These are phyloP conservation scores for Leishmania guyanensis DNA, from an alignment of 208 protist species.

Conservation along the genomic window DNA sequence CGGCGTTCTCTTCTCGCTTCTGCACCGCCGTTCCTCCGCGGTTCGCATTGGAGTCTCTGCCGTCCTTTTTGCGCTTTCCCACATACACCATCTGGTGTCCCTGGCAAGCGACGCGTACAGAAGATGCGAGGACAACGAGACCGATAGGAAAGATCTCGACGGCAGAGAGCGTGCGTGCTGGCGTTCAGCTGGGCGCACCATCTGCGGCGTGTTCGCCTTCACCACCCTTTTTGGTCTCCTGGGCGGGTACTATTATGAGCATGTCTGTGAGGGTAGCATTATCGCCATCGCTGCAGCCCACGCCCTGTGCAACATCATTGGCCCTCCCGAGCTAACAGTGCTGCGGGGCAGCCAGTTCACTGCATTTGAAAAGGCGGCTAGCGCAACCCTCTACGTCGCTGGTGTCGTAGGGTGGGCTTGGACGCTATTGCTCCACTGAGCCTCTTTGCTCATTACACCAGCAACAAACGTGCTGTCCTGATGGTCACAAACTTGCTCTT, in stretches of 20 bases:
- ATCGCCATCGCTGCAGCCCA: slow-evolving; percentile 48
- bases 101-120: slow-evolving; percentile 40
- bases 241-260: slow-evolving; percentile 56
- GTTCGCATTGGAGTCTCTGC: slow-evolving; percentile 46
- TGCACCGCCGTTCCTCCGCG: slow-evolving; percentile 28
- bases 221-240: slow-evolving; percentile 62
- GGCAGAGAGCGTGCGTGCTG: slow-evolving; percentile 23
- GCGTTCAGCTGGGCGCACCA: slow-evolving; percentile 10
- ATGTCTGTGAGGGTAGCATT: slow-evolving; percentile 46
- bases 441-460: not conserved
- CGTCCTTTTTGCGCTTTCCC: slow-evolving; percentile 62
- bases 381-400: slow-evolving; percentile 15
- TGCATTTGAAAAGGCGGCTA: not conserved
- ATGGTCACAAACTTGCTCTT: not conserved
- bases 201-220: slow-evolving; percentile 27
- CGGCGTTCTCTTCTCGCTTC: slow-evolving; percentile 55
- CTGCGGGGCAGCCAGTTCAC: not conserved
- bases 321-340: slow-evolving; percentile 39
- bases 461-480: not conserved
- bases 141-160: not conserved
- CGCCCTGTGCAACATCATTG: slow-evolving; percentile 71
- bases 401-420: slow-evolving; percentile 25
- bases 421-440: slow-evolving; percentile 12
- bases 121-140: slow-evolving; percentile 1
- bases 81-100: slow-evolving; percentile 60